Conservation (phyloP, 2,329 filamentous ascomycete genomes). For the Conoideocrella luteorostrata region DNA sequence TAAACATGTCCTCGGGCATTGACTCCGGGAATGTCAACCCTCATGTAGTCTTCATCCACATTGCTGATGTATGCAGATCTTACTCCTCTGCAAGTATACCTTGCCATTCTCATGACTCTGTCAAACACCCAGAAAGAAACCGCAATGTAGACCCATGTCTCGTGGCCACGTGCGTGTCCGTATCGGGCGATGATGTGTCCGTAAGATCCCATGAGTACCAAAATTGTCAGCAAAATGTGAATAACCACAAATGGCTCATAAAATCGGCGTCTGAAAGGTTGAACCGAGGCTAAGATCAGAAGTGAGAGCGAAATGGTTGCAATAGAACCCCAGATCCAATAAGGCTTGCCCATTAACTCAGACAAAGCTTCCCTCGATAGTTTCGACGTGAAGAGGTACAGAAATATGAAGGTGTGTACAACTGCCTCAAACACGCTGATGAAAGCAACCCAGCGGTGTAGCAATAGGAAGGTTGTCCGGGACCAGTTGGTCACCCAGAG, state of each 20-base stretch:
- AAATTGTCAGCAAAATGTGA: slow-evolving; percentile 24
- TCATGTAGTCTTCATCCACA: slow-evolving; percentile 22
- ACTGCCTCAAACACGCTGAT: slow-evolving; percentile 79
- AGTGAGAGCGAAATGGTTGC: slow-evolving; percentile 20
- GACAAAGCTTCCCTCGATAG: not conserved
- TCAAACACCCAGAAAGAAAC: slow-evolving; percentile 26
- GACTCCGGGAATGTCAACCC: slow-evolving; percentile 21
- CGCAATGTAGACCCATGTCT: slow-evolving; percentile 29
- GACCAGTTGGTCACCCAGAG: slow-evolving; percentile 30
- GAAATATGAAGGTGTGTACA: slow-evolving; percentile 27
- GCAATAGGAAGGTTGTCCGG: slow-evolving; percentile 27
- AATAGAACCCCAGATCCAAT: slow-evolving; percentile 30
- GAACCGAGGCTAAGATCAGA: slow-evolving; percentile 20
- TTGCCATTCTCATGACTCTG: slow-evolving; percentile 18
- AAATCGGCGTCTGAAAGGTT: slow-evolving; percentile 20
- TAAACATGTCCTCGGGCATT: slow-evolving; percentile 24
- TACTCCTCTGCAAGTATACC: slow-evolving; percentile 18
- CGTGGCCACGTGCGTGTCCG: slow-evolving; percentile 29
- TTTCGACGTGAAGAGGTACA: slow-evolving; percentile 18
- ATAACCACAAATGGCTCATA: slow-evolving; percentile 29
- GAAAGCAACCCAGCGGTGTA: slow-evolving; percentile 42
- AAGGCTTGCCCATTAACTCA: slow-evolving; percentile 16
- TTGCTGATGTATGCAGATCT: slow-evolving; percentile 17
- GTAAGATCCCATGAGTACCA: slow-evolving; percentile 28
- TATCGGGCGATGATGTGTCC: slow-evolving; percentile 30